Evolutionary conservation across 1,139 yeast species (phyloP).

Genomic region (Yamadazyma buinensis): DNA sequence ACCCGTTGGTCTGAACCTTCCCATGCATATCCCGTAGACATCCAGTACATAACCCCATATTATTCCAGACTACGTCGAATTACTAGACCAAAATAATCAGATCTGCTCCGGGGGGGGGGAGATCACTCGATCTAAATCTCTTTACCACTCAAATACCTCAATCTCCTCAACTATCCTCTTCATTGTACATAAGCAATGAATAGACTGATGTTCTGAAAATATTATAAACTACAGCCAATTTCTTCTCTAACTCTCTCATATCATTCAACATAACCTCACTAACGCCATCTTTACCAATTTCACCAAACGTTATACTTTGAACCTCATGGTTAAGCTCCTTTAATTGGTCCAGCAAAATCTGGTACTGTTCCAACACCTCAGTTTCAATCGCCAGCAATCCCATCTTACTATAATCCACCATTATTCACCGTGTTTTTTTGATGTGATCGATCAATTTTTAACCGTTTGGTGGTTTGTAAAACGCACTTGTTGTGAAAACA

Average conservation of each 20-base stretch:
- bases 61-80: no score
- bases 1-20: no score
- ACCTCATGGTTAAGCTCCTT: constrained; percentile 31
- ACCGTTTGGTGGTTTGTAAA: background rate
- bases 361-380: constrained; percentile 45
- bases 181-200: constrained; percentile 2
- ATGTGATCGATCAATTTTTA: no score
- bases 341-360: constrained; percentile 41
- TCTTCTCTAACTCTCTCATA: constrained; percentile 56
- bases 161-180: no score
- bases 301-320: constrained; percentile 9
- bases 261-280: constrained; percentile 38
- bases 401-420: constrained; percentile 29
- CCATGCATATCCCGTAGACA: no score
- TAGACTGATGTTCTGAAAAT: constrained; percentile 62
- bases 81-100: no score
- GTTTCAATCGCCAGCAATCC: constrained; percentile 36
- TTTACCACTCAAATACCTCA: no score
- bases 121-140: no score
- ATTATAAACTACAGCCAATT: constrained; percentile 63
- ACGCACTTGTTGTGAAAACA: no score
- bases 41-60: no score
- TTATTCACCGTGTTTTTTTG: no score
- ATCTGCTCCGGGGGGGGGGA: no score
- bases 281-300: background rate